A percentile compares a stretch with the other conserved stretches of the same genome.
phyloP scores from a whole-genome alignment of 1,139 yeast genomes.

The Pichia sp. region DNA sequence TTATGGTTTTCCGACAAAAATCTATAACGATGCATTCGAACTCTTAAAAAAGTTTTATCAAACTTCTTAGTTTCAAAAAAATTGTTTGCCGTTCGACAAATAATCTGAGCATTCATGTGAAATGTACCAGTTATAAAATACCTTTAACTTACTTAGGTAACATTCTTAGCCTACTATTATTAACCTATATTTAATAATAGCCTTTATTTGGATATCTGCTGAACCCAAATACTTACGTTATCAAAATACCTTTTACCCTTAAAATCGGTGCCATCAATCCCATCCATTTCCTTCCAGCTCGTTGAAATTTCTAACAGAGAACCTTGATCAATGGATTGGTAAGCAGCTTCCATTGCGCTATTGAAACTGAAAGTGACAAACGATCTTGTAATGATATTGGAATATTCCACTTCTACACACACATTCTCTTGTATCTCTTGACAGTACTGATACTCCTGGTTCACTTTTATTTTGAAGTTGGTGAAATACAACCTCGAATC shows the following conservation, averaged over 20 bases:
- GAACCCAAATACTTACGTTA: background rate
- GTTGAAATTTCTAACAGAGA: background rate
- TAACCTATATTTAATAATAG: no score
- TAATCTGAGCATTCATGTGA: no score
- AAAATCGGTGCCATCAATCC: conserved; percentile 11
- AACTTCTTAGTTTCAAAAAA: no score
- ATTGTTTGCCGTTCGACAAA: no score
- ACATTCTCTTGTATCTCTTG: conserved; percentile 7
- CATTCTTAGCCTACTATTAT: no score
- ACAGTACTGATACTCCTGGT: background rate
- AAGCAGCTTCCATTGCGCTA: conserved; percentile 4
- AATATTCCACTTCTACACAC: conserved; percentile 5
- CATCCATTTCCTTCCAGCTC: conserved; percentile 11
- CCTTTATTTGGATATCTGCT: background rate
- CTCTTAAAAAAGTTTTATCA: no score
- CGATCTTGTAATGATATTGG: background rate
- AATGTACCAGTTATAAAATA: no score
- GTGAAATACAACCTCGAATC: background rate
- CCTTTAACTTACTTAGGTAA: no score
- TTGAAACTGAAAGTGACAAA: conserved; percentile 11
- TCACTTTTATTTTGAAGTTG: background rate
- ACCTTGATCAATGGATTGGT: no score
- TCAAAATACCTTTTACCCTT: conserved; percentile 13
- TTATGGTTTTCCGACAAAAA: no score
- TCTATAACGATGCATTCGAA: no score